These are phyloP conservation scores for Rhizophagus clarus DNA, from an alignment of 192 early-diverging fungal species.

Conservation along the genomic window DNA sequence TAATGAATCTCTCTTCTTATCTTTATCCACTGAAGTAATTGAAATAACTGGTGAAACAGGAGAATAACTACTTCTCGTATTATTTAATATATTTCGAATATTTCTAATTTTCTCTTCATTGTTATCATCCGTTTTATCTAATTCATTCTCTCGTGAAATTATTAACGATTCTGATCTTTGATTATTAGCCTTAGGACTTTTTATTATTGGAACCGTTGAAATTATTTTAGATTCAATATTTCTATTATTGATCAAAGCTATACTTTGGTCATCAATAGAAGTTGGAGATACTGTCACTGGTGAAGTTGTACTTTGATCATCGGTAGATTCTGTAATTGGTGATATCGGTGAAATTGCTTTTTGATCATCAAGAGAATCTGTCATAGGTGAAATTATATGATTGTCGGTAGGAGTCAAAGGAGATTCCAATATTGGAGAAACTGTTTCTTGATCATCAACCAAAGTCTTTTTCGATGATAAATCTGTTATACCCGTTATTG, in stretches of 20 bases:
- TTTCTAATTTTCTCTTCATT: neutral
- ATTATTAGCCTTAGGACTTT: no score
- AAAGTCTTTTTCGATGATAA: neutral
- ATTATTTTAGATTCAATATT: no score
- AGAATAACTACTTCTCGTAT: neutral
- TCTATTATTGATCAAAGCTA: no score
- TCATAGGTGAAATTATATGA: neutral
- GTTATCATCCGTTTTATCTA: neutral
- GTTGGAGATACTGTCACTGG: no score
- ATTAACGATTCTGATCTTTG: neutral
- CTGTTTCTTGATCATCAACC: neutral
- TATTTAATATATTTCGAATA: neutral
- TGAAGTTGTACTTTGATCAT: no score
- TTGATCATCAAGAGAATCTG: no score
- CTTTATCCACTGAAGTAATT: neutral
- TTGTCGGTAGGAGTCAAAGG: neutral
- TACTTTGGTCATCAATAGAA: no score
- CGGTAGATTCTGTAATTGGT: no score
- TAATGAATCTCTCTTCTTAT: neutral
- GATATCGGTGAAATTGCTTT: no score
- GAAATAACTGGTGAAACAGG: neutral
- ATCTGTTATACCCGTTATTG: neutral
- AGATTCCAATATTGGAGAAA: neutral
- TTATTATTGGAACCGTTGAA: no score
- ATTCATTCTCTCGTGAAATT: neutral